phyloP scores from a whole-genome alignment of 2,329 filamentous ascomycete species.

The Diaporthe longicolla region DNA sequence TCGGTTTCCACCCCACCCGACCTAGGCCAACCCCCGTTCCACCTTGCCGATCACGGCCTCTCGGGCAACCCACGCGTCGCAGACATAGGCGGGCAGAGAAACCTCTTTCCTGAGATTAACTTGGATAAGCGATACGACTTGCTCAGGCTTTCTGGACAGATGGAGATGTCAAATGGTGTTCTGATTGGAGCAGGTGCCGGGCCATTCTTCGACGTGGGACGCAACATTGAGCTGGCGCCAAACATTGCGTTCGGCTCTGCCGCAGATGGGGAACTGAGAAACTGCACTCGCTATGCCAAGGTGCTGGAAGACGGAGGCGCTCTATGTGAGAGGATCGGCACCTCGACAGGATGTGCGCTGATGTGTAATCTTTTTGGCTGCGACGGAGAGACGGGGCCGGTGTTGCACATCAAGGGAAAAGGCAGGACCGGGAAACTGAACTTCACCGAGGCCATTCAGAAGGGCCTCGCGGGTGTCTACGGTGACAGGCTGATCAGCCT shows the following conservation, averaged over 20 bases:
- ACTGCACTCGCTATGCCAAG: conserved; percentile 50
- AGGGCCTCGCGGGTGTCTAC: conserved; percentile 49
- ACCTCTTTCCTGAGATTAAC: conserved; percentile 55
- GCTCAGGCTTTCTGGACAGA: conserved; percentile 49
- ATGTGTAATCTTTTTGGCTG: conserved; percentile 61
- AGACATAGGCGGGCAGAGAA: conserved; percentile 60
- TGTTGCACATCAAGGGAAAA: conserved; percentile 54
- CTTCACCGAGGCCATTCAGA: conserved; percentile 53
- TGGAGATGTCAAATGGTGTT: conserved; percentile 55
- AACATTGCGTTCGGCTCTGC: conserved; percentile 52
- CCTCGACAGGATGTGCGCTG: conserved; percentile 53
- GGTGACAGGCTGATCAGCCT: conserved; percentile 55
- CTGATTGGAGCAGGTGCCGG: conserved; percentile 60
- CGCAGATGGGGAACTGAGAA: conserved; percentile 45
- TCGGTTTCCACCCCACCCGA: conserved; percentile 48
- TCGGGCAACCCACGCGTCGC: conserved; percentile 56
- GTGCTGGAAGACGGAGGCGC: conserved; percentile 43
- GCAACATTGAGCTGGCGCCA: conserved; percentile 59
- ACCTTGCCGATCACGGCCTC: conserved; percentile 56
- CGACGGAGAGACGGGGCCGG: conserved; percentile 50
- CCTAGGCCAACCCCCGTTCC: conserved; percentile 54
- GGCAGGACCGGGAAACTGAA: conserved; percentile 49
- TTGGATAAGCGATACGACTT: conserved; percentile 54
- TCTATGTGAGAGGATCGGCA: conserved; percentile 38
- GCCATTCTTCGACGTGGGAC: conserved; percentile 57